Evolutionary conservation across 345 rosid genomes (phyloP), one percentile per base, ranked within the genome.

Genomic region (rapeseed (Brassica napus)): DNA sequence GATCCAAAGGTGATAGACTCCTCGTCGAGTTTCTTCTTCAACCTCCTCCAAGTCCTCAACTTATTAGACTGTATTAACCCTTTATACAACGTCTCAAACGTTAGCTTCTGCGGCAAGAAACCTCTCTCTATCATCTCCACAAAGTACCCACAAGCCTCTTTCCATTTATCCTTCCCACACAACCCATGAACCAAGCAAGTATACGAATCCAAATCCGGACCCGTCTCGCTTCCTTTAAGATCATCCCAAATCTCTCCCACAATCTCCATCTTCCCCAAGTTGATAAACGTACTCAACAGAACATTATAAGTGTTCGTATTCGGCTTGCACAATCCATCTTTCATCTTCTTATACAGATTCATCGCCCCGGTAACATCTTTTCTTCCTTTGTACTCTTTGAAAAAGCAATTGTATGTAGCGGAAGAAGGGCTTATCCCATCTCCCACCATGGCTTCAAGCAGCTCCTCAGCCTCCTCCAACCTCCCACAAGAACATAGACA

Each of bases 101-200:
- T 52, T n/a, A 52, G 57, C 57, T 52, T 52, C 57, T 52, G 57
- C 1, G 57, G 57, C 57, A 52, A 52, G 57, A 52, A 52, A 52
- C 57, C 57, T n/a, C 57, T 52, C 57, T 52, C 57, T n/a, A 52
- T 52, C 57, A 52, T 52, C 57, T 52, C 57, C 18, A 52, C 57
- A 52, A 52, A 52, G 57, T 52, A 52, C 57, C 57, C 57, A 52
- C 57, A 52, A n/a, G 57, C 57, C 57, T 52, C 57, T 52, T n/a
- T 52, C 57, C 57, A 52, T n/a, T 52, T 52, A 5, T 52, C 57
- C 57, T 52, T 52, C 21, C 21, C 57, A 52, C 57, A 52, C 57
- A 52, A 5, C 57, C 57, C 57, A 52, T 52, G 57, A 52, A 52
- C 57, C 57, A 52, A 52, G 0, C 3, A 52, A 52, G 57, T 52